Percentiles rank a stretch among this genome's conserved stretches.
phyloP scores from a whole-genome alignment of 345 rosid genomes.

The Populus simonii region DNA sequence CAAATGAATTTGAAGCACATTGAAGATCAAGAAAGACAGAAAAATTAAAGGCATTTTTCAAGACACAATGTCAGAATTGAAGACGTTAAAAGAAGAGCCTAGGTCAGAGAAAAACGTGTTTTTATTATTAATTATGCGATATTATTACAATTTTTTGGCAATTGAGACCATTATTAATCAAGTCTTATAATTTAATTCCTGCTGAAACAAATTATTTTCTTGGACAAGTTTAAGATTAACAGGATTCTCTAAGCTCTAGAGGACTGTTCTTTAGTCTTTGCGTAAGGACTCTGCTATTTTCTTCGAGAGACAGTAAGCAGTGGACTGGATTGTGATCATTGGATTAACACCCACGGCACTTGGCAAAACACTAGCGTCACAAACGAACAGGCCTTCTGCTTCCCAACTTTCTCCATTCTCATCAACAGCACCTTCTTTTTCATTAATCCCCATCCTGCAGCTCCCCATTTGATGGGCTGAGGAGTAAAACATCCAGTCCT shows the following conservation, averaged over 20 bases:
- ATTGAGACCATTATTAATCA: too few relatives aligned
- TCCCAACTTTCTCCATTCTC: conserved; percentile 68
- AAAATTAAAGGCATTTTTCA: neutral
- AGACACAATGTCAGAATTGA: neutral
- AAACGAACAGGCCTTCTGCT: conserved; percentile 56
- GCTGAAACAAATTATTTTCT: neutral
- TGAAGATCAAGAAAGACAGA: neutral
- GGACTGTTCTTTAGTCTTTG: neutral
- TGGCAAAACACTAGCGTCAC: conserved; percentile 64
- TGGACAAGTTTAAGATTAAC: neutral
- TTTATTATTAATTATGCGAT: neutral
- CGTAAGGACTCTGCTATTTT: conserved; percentile 18
- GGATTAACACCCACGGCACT: conserved; percentile 66
- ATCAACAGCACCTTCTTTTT: conserved; percentile 55
- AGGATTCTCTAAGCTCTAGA: neutral
- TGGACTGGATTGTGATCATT: conserved; percentile 63
- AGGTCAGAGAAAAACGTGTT: neutral
- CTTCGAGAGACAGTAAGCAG: conserved; percentile 44
- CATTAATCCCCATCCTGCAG: conserved; percentile 55
- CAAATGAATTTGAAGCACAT: neutral
- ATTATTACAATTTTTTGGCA: too few relatives aligned
- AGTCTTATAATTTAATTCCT: neutral
- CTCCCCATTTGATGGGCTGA: conserved; percentile 80
- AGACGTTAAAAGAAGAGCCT: neutral
- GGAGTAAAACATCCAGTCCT: conserved; percentile 40